These are phyloP conservation scores for Fusarium nisikadoi DNA, from an alignment of 2,329 filamentous ascomycete species.

Conservation along the genomic window DNA sequence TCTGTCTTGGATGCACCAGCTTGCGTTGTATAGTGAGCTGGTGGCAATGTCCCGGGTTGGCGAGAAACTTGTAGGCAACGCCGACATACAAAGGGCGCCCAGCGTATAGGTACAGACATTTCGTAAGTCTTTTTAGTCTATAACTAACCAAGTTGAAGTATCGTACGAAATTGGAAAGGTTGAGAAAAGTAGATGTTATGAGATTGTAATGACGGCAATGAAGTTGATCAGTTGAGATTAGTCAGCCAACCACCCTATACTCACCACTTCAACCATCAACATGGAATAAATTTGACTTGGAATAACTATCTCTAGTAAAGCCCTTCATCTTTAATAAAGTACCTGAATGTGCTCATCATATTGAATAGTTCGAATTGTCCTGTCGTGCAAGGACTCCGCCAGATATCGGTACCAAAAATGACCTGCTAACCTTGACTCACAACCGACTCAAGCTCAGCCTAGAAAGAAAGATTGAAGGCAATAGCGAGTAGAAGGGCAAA, in stretches of 20 bases:
- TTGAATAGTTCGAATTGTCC: constrained; percentile 1
- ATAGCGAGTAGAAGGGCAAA: constrained; percentile 23
- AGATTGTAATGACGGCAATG: constrained; percentile 23
- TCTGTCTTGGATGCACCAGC: constrained; percentile 5
- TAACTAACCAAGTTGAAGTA: not conserved
- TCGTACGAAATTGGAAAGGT: not conserved
- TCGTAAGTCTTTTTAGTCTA: not conserved
- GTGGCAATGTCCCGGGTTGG: not conserved
- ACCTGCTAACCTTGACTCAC: not conserved
- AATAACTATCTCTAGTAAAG: constrained; percentile 2
- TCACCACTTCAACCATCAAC: not conserved
- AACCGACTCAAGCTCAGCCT: not conserved
- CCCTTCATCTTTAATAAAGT: constrained; percentile 5
- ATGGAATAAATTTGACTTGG: not conserved
- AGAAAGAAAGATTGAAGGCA: constrained; percentile 18
- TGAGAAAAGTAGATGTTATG: not conserved
- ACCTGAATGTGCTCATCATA: constrained; percentile 1
- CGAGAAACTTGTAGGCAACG: constrained; percentile 32
- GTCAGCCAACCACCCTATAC: constrained; percentile 24
- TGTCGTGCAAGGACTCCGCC: constrained; percentile 5
- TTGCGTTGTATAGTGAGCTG: constrained; percentile 34
- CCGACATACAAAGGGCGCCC: constrained; percentile 28
- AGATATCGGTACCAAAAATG: constrained; percentile 34
- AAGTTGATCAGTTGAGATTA: constrained; percentile 19
- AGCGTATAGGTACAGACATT: constrained; percentile 11